phyloP scores from a whole-genome alignment of 345 rosid species.

The Firmiana major region DNA sequence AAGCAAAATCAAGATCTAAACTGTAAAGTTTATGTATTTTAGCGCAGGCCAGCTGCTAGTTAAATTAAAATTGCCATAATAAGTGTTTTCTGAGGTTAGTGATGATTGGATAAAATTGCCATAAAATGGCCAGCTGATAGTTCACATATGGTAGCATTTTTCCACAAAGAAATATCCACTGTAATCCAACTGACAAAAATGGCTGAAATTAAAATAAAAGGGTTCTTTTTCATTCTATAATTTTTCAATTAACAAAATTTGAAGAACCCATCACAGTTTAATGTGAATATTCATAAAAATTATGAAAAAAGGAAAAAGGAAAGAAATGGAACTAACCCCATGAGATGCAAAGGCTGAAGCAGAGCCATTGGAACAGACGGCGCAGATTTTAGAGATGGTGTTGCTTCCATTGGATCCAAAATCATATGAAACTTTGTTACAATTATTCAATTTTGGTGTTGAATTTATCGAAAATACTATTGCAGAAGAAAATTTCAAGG shows the following conservation, averaged over 20 bases:
- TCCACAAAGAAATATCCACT: background rate
- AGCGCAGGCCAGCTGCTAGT: background rate
- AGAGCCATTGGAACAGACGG: conserved; percentile 39
- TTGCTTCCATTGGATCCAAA: conserved; percentile 20
- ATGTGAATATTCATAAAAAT: background rate
- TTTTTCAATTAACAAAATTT: background rate
- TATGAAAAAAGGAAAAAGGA: background rate
- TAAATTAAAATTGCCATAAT: background rate
- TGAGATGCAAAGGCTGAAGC: conserved; percentile 37
- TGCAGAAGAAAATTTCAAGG: conserved; percentile 29
- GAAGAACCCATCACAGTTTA: background rate
- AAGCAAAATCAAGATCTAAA: background rate
- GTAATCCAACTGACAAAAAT: background rate
- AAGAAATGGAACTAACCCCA: conserved; percentile 35
- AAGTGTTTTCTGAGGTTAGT: background rate
- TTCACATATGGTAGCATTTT: background rate
- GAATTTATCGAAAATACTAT: conserved; percentile 25
- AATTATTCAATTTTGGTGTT: conserved; percentile 20
- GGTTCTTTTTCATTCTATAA: background rate
- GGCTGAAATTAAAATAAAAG: background rate
- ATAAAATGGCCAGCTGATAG: too few relatives aligned
- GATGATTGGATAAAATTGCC: background rate
- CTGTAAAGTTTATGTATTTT: background rate
- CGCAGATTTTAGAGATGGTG: conserved; percentile 17
- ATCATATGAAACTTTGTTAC: conserved; percentile 11